Percentiles rank a stretch among this genome's conserved stretches.
These are phyloP conservation scores for Annona cherimola DNA, from an alignment of 164 flowering plant species.

Conservation along the genomic window DNA sequence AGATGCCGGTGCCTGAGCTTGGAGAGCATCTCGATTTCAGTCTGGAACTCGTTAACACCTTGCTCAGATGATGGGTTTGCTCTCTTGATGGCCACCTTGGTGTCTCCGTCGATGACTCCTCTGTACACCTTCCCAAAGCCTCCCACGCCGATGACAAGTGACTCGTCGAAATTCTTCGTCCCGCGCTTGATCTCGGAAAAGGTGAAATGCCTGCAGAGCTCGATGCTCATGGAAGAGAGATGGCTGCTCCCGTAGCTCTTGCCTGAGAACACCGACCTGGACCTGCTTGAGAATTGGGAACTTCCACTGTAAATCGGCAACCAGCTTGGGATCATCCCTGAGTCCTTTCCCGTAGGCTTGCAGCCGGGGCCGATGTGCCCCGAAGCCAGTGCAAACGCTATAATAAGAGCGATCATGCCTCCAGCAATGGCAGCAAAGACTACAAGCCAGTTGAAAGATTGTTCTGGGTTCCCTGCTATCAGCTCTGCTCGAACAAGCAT, in stretches of 20 bases:
- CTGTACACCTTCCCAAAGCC: conserved; percentile 68
- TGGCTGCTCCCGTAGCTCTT: conserved; percentile 33
- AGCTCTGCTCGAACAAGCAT: conserved; percentile 28
- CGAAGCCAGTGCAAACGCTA: conserved; percentile 36
- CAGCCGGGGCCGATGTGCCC: conserved; percentile 16
- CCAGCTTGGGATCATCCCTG: conserved; percentile 25
- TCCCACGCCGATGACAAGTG: conserved; percentile 57
- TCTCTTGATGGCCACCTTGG: conserved; percentile 58
- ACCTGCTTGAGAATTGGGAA: conserved; percentile 18
- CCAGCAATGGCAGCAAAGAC: conserved; percentile 44
- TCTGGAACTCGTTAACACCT: conserved; percentile 54
- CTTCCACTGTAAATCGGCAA: conserved; percentile 43
- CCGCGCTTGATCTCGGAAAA: conserved; percentile 40
- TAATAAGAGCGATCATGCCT: conserved; percentile 43
- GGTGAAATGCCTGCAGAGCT: conserved; percentile 47
- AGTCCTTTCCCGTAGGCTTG: background rate
- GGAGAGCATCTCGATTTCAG: conserved; percentile 35
- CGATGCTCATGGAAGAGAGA: conserved; percentile 29
- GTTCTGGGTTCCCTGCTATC: conserved; percentile 8
- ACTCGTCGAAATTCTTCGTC: conserved; percentile 50
- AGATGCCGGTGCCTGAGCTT: conserved; percentile 19
- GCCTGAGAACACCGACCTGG: conserved; percentile 36
- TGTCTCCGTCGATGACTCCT: conserved; percentile 47
- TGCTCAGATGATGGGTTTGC: conserved; percentile 67
- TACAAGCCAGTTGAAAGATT: background rate